A percentile compares a stretch with the other conserved stretches of the same genome.
Conservation (phyloP, 2,329 filamentous ascomycete genomes). For the Pseudohalonectria lignicola region DNA sequence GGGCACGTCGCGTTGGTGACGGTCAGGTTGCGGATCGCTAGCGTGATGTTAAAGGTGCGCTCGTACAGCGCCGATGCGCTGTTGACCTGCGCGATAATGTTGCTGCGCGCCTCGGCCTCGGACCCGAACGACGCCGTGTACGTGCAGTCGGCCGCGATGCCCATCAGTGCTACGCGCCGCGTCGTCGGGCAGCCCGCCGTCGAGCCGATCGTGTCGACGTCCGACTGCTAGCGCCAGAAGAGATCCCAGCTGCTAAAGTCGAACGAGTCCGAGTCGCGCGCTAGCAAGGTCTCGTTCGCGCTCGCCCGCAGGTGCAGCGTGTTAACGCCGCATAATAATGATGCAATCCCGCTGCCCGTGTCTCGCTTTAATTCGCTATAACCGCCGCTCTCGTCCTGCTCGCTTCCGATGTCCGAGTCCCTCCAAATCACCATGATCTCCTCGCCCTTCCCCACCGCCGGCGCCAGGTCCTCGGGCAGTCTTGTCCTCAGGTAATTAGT, state of each 20-base stretch:
- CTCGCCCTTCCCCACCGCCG: conserved; percentile 44
- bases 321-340: conserved; percentile 17
- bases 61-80: conserved; percentile 81
- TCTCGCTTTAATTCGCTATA: too few relatives aligned
- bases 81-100: conserved; percentile 78
- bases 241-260: too few relatives aligned
- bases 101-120: conserved; percentile 52
- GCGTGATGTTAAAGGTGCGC: conserved; percentile 83
- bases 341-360: too few relatives aligned
- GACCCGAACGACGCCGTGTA: conserved; percentile 66
- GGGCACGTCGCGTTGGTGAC: conserved; percentile 69
- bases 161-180: conserved; percentile 87
- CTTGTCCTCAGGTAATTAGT: conserved; percentile 63
- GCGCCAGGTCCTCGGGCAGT: too few relatives aligned
- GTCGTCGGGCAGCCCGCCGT: conserved; percentile 78
- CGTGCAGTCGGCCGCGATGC: conserved; percentile 85
- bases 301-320: conserved; percentile 30
- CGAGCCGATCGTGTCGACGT: conserved; percentile 77
- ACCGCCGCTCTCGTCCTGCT: too few relatives aligned
- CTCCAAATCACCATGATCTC: conserved; percentile 74
- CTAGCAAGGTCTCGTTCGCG: too few relatives aligned
- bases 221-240: too few relatives aligned
- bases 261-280: too few relatives aligned
- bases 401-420: conserved; percentile 78
- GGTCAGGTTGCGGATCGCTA: conserved; percentile 79